Base-by-base conservation (phyloP, 1,284 basidiomycete species). In the Microbotryum lychnidis-dioicae region DNA sequence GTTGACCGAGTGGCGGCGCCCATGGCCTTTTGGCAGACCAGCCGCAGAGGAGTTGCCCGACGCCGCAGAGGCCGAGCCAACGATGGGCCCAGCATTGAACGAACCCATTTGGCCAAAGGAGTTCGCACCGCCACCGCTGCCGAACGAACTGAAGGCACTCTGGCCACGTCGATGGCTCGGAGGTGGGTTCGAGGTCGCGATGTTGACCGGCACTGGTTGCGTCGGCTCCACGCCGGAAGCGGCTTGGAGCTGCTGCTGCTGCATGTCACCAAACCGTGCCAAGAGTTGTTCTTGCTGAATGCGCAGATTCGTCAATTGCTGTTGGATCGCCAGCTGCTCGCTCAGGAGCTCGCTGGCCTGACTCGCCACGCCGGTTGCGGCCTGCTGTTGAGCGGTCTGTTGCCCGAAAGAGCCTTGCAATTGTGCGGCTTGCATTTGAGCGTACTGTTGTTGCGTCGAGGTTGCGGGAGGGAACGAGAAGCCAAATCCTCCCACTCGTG, bases 1-100 rank as follows among this genome's bases (percentile, higher is more conserved):
- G 71, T 94, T 97, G 67, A 96, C 89, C 70, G 91, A 94, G 77
- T 97, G 93, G 66, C 94, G 83, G 60, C 94, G 83, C 53, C 88
- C 87, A 74, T 98, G 94, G 31, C 89, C 89, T 66, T 86, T 84
- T 8, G 75, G 73, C 42, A 58, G 37, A 6, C 37, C 37, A 66
- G 64, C 45, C 65, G 59, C 49, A 60, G 21, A 44, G 54, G 18
- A 51, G 54, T 20, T 50, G 44, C 42, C 37, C 12, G 37, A 42
- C 12, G 37, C 37, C 37, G 37, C 16, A 42, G 37, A 42, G 4
- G 12, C 12, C 37, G 37, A 42, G 6, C 37, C 37, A 42, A 42
- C 37, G 37, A 42, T 42, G 16, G 37, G 37, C 16, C 37, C 37
- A 42, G 37, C 37, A 42, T 42, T 42, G 37, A 42, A 42, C 6